phyloP scores from a whole-genome alignment of 116 monocot genomes.

The Iris pallida region DNA sequence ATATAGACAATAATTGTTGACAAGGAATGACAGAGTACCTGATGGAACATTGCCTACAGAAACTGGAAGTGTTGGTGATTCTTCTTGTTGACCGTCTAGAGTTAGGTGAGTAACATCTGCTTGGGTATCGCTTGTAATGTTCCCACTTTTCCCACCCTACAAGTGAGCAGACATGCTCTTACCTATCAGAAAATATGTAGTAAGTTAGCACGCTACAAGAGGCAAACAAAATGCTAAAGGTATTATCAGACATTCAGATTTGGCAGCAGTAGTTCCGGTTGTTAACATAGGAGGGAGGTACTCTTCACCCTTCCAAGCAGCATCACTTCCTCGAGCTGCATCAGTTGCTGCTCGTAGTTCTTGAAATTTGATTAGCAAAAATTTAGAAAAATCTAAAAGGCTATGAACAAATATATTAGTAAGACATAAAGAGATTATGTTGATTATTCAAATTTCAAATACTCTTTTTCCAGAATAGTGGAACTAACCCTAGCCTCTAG shows the following conservation, averaged over 20 bases:
- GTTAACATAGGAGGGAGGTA: slow-evolving; percentile 11
- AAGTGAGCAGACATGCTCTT: slow-evolving; percentile 15
- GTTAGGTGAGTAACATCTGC: too few relatives aligned
- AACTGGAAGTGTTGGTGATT: too few relatives aligned
- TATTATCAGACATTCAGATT: slow-evolving; percentile 30
- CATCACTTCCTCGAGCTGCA: slow-evolving; percentile 38
- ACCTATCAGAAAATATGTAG: slow-evolving; percentile 25
- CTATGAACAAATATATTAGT: too few relatives aligned
- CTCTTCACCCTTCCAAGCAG: slow-evolving; percentile 35
- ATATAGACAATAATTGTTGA: slow-evolving; percentile 17
- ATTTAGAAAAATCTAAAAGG: background rate
- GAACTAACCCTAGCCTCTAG: slow-evolving; percentile 46
- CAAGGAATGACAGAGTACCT: slow-evolving; percentile 8
- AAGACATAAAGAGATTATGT: background rate
- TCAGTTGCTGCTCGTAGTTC: slow-evolving; percentile 34
- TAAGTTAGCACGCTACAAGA: background rate
- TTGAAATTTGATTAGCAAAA: slow-evolving; percentile 14
- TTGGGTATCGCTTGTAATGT: too few relatives aligned
- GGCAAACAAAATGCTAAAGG: slow-evolving; percentile 1
- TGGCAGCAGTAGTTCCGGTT: slow-evolving; percentile 24
- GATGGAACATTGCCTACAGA: too few relatives aligned
- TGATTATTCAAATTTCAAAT: slow-evolving; percentile 1
- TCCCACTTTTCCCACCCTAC: too few relatives aligned
- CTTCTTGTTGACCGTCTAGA: too few relatives aligned
- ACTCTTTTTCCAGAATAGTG: slow-evolving; percentile 3